A percentile compares a stretch with the other conserved stretches of the same genome.
These are phyloP conservation scores for Populus hybrid DNA, from an alignment of 441 rosid species.

Conservation along the genomic window DNA sequence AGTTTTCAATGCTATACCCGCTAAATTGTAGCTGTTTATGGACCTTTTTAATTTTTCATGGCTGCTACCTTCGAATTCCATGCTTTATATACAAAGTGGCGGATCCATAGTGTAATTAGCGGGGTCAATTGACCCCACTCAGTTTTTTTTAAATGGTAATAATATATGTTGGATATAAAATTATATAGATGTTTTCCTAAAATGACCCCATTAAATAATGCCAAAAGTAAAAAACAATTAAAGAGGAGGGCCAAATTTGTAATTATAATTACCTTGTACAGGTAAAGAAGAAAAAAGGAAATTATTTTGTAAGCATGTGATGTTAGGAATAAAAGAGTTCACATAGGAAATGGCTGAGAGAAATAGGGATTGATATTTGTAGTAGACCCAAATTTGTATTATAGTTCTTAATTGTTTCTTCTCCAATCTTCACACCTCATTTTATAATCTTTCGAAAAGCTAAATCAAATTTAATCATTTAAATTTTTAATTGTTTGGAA, in stretches of 20 bases:
- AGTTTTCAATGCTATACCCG: conserved; percentile 16
- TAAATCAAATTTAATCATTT: background rate
- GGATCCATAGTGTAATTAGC: background rate
- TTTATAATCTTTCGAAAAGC: background rate
- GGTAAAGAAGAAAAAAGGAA: background rate
- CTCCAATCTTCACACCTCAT: background rate
- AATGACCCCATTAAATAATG: background rate
- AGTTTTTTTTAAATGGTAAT: background rate
- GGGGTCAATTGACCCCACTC: background rate
- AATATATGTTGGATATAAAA: background rate
- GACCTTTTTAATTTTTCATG: background rate
- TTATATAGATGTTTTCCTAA: background rate
- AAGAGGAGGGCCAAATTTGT: background rate
- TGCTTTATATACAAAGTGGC: background rate
- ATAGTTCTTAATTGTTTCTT: background rate
- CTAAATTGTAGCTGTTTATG: background rate
- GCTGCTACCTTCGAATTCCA: background rate
- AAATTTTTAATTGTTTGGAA: background rate
- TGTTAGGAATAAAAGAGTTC: background rate
- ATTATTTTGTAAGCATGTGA: background rate
- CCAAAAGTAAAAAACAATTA: background rate
- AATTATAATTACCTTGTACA: background rate
- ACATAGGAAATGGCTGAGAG: background rate
- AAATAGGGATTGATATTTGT: background rate
- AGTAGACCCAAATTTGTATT: background rate